Evolutionary conservation across 2,329 filamentous ascomycete species (phyloP), one percentile per base, ranked within the genome.

Genomic region (Colletotrichum somersetense): DNA sequence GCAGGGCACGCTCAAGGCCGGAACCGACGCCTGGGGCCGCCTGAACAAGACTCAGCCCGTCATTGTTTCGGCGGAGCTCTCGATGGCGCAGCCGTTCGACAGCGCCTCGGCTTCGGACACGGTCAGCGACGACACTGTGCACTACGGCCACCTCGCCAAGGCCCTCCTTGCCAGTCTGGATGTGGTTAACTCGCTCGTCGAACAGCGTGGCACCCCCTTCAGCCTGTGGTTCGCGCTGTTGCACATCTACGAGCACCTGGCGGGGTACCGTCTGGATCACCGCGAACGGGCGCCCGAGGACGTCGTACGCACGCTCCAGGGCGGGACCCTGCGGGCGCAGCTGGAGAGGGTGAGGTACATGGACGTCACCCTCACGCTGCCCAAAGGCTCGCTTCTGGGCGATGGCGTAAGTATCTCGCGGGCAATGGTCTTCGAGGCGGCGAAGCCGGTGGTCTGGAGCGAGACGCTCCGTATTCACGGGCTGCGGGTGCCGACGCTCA

Each of bases 61-160:
- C 12, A 77, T 88, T 8, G 76, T 94, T 11, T 91, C 90, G 5
- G 87, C 89, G 44, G 85, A 87, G 26, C 84, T 94, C 4, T 86
- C 84, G 3, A 85, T 94, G 72, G 79, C 81, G 18, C 77, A 82
- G 10, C 80, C 86, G 0, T 94, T 94, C 77, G 83, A 82, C 59
- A 84, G 86, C 0, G 89, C 91, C 1, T 89, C 90, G 0, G 77
- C 84, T 1, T 80, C 80, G 5, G 93, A 95, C 81, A 82, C 82
- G 11, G 86, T 95, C 44, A 87, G 89, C 57, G 80, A 81, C n/a
- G 92, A 92, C 78, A 95, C 93, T 2, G 89, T 94, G 33, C 91
- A 95, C 82, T 95, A 95, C 77, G 92, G 93, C 2, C 85, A 83
- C 12, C 84, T 95, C 18, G 91, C 89, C 82, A 94, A 94, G 81